These are phyloP conservation scores for Bjerkandera adusta DNA, from an alignment of 1,284 basidiomycete genomes.

Conservation along the genomic window DNA sequence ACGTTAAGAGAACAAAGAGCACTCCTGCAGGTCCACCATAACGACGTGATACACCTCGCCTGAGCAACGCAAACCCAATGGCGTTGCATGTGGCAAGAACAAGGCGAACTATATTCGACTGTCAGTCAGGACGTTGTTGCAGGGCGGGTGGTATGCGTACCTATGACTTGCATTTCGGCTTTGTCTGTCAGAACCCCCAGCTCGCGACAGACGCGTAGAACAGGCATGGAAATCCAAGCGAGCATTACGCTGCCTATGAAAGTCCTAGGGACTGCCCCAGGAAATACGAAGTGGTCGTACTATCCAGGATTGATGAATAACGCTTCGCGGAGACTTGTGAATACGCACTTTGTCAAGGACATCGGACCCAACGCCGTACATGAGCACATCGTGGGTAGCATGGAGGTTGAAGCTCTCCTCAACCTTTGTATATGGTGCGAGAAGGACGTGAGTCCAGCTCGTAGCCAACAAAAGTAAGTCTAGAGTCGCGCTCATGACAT, in stretches of 20 bases:
- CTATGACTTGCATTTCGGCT: slow-evolving; percentile 58
- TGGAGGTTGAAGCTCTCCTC: slow-evolving; percentile 98
- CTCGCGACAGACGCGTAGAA: slow-evolving; percentile 39
- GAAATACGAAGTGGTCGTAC: slow-evolving; percentile 91
- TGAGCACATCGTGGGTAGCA: slow-evolving; percentile 85
- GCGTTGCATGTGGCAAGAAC: slow-evolving; percentile 70
- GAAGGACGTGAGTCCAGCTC: slow-evolving; percentile 64
- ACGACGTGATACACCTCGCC: slow-evolving; percentile 57
- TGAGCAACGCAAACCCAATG: slow-evolving; percentile 61
- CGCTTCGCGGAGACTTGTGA: neutral
- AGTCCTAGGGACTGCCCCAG: slow-evolving; percentile 87
- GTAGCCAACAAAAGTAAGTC: slow-evolving; percentile 58
- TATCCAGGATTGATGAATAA: slow-evolving; percentile 27
- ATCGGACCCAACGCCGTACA: slow-evolving; percentile 58
- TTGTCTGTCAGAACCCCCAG: slow-evolving; percentile 50
- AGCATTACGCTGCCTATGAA: slow-evolving; percentile 75
- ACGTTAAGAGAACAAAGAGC: slow-evolving; percentile 68
- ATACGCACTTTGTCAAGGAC: slow-evolving; percentile 49
- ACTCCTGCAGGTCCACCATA: slow-evolving; percentile 60
- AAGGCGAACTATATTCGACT: slow-evolving; percentile 59
- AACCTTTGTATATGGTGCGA: slow-evolving; percentile 92
- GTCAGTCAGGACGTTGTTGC: neutral
- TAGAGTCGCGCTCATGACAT: slow-evolving; percentile 38
- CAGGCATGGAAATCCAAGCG: slow-evolving; percentile 49
- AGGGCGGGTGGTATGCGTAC: slow-evolving; percentile 38